Conservation (phyloP, 2,329 filamentous ascomycete genomes). For the Penicillium crustosum region DNA sequence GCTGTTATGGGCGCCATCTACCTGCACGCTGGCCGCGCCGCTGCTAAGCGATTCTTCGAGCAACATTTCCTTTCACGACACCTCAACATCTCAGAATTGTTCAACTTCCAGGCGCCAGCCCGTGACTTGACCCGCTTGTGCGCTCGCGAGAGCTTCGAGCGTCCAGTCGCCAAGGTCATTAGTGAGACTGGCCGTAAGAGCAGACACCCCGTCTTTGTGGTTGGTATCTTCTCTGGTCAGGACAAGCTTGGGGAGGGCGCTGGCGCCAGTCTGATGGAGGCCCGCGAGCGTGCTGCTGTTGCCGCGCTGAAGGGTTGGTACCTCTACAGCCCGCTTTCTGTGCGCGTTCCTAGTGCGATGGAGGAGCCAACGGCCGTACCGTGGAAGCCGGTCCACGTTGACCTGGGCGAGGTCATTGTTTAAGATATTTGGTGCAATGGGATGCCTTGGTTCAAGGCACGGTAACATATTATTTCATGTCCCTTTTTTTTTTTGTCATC, state of each 20-base stretch:
- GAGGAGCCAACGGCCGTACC: constrained; percentile 59
- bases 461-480: constrained; percentile 24
- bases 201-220: constrained; percentile 84
- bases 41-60: constrained; percentile 78
- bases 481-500: constrained; percentile 24
- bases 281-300: constrained; percentile 75
- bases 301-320: constrained; percentile 93
- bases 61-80: constrained; percentile 80
- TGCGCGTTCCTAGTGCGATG: constrained; percentile 69
- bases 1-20: constrained; percentile 84
- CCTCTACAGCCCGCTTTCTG: constrained; percentile 76
- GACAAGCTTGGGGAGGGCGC: constrained; percentile 93
- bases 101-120: constrained; percentile 80
- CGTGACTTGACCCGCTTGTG: constrained; percentile 82
- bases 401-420: constrained; percentile 68
- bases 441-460: constrained; percentile 11
- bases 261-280: constrained; percentile 74
- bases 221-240: constrained; percentile 86
- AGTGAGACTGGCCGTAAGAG: constrained; percentile 86
- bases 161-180: constrained; percentile 80
- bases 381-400: constrained; percentile 68
- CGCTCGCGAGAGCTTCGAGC: constrained; percentile 82
- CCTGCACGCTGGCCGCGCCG: constrained; percentile 74
- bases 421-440: constrained; percentile 31
- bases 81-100: constrained; percentile 73